Evolutionary conservation across 495 filamentous ascomycete species (phyloP), one percentile per base, ranked within the genome.

Genomic region (Penicillium paradoxum): DNA sequence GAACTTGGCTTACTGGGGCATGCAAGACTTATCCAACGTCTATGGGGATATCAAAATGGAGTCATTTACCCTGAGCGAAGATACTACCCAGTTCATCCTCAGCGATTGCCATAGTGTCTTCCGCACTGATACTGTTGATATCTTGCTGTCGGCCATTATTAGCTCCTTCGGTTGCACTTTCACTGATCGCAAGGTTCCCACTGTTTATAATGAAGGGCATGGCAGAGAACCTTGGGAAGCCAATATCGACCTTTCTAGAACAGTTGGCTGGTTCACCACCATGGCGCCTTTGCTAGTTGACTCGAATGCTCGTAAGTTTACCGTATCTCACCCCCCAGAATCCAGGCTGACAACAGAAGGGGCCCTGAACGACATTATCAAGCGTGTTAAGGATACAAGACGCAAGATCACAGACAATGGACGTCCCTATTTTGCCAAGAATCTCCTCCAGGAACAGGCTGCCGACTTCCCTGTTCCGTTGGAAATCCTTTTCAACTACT

Each of bases 401-500:
- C 66, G 75, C 15, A 63, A 66, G 19, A 58, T 77, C 7, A 51
- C 62, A 1, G 60, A 67, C 32, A 71, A 71, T 50, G 76, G 73
- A n/a, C 64, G 71, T 24, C 60, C 68, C 15, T 77, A 76, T 63
- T 80, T 80, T 39, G 72, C 79, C 0, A 70, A 71, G 43, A 76
- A 74, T 13, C 70, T 83, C 24, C 71, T 83, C 19, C 67, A 76
- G 10, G 57, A 74, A 13, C 49, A 64, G 6, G 73, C 71, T 39
- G 51, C 71, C 22, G 66, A 67, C 10, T 79, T 80, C 29, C 60
- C 66, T 19, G 76, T 78, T 60, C 85, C 85, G 1, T 68, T 88
- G 40, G 86, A 90, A 68, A 78, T 89, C 29, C 72, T 84, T 4
- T 86, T 89, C 64, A 87, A 84, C 55, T 88, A 88, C 57, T 74